Percentiles rank a stretch among this genome's conserved stretches.
Evolutionary conservation across 805 yeast genomes (phyloP).

Genomic region (Zygoascus flipseniorum): DNA sequence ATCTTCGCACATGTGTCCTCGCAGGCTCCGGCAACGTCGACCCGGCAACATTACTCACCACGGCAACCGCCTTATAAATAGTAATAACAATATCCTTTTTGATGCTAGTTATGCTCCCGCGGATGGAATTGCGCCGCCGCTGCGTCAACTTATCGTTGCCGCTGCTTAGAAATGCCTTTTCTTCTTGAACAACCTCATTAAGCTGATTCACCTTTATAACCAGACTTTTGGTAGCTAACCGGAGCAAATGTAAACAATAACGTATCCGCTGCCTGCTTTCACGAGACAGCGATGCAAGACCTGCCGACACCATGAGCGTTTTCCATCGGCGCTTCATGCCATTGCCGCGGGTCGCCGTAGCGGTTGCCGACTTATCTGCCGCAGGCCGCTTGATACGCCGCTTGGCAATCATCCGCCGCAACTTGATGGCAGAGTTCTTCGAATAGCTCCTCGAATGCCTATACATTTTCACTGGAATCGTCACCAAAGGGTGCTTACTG

Average conservation of each 20-base stretch:
- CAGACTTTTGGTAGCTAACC: slow-evolving; percentile 71
- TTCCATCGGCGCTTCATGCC: slow-evolving; percentile 1
- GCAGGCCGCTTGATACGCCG: background rate
- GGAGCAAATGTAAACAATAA: slow-evolving; percentile 70
- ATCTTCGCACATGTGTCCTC: slow-evolving; percentile 70
- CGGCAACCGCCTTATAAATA: slow-evolving; percentile 76
- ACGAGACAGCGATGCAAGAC: slow-evolving; percentile 37
- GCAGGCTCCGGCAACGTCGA: slow-evolving; percentile 69
- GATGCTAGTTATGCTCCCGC: slow-evolving; percentile 30
- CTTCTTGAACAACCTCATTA: slow-evolving; percentile 44
- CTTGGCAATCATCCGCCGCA: background rate
- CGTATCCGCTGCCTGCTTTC: slow-evolving; percentile 71
- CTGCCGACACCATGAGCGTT: slow-evolving; percentile 6
- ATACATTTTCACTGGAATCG: slow-evolving; percentile 2
- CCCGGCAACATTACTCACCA: slow-evolving; percentile 80
- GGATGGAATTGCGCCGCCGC: background rate
- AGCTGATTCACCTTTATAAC: slow-evolving; percentile 56
- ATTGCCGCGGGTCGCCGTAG: background rate
- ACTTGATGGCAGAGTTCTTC: background rate
- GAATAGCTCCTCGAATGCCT: background rate
- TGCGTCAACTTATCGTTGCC: slow-evolving; percentile 23
- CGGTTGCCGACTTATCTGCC: background rate
- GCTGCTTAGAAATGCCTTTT: slow-evolving; percentile 27
- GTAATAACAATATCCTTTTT: slow-evolving; percentile 82
- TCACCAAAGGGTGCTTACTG: slow-evolving; percentile 4